Evolutionary conservation across 2,329 filamentous ascomycete genomes (phyloP).

Genomic region (Pyricularia grisea): DNA sequence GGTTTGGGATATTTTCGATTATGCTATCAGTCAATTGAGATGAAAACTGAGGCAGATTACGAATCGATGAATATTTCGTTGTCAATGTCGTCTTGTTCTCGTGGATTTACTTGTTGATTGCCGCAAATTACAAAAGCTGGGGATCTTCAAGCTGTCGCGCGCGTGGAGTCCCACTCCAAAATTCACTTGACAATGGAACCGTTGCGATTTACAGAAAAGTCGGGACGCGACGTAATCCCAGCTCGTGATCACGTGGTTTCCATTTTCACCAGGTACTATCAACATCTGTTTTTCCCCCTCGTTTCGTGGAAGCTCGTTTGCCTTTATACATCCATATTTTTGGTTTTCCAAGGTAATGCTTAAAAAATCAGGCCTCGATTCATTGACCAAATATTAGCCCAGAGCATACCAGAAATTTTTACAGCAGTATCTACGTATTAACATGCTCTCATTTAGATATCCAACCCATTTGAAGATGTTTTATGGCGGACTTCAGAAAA

Average conservation of each 20-base stretch:
- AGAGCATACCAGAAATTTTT: neutral
- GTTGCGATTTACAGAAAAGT: neutral
- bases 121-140: neutral
- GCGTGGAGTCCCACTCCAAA: neutral
- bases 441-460: no score
- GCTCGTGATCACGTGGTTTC: neutral
- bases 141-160: neutral
- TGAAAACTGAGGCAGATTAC: neutral
- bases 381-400: neutral
- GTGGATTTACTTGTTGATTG: neutral
- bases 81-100: neutral
- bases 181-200: constrained; percentile 5
- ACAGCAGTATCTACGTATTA: no score
- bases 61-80: neutral
- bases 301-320: neutral
- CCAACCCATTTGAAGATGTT: neutral
- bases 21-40: neutral
- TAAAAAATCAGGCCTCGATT: neutral
- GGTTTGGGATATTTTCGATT: neutral
- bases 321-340: neutral
- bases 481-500: no score
- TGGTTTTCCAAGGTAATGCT: neutral
- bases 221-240: neutral
- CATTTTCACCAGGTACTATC: neutral
- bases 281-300: neutral